Conservation (phyloP, 768 basidiomycete genomes). For the Tricholoma hemisulphureum region DNA sequence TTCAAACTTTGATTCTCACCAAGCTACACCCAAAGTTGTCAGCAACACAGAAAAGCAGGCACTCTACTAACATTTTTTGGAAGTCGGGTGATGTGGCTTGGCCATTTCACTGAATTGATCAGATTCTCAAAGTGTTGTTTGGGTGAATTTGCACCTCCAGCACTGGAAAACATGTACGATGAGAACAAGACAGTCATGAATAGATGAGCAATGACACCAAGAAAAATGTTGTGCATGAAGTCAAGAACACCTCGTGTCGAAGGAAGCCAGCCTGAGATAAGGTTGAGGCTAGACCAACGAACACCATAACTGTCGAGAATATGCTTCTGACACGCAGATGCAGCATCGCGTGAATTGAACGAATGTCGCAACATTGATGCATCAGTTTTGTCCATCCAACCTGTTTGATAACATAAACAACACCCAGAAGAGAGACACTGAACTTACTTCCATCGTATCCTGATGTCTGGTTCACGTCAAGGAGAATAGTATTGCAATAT, state of each 20-base stretch:
- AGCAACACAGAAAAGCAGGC: no score
- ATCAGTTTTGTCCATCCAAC: constrained; percentile 8
- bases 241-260: constrained; percentile 21
- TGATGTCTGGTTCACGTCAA: constrained; percentile 17
- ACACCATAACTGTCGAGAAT: constrained; percentile 23
- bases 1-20: constrained; percentile 31
- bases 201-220: constrained; percentile 19
- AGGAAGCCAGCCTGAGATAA: constrained; percentile 28
- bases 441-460: constrained; percentile 8
- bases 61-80: constrained; percentile 35
- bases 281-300: constrained; percentile 22
- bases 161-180: constrained; percentile 24
- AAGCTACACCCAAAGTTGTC: constrained; percentile 24
- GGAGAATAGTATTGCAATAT: constrained; percentile 18
- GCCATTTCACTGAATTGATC: constrained; percentile 29
- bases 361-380: constrained; percentile 9
- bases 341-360: constrained; percentile 11
- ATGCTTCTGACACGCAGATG: not conserved
- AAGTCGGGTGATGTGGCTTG: constrained; percentile 27
- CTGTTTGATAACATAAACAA: constrained; percentile 1
- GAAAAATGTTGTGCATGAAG: constrained; percentile 32
- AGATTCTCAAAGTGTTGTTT: constrained; percentile 22
- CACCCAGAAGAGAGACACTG: not conserved
- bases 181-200: constrained; percentile 21
- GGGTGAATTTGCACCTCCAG: constrained; percentile 19